Percentiles rank a stretch among this genome's conserved stretches.
phyloP scores from a whole-genome alignment of 2,329 filamentous ascomycete genomes.

The Alternaria tenuissima region DNA sequence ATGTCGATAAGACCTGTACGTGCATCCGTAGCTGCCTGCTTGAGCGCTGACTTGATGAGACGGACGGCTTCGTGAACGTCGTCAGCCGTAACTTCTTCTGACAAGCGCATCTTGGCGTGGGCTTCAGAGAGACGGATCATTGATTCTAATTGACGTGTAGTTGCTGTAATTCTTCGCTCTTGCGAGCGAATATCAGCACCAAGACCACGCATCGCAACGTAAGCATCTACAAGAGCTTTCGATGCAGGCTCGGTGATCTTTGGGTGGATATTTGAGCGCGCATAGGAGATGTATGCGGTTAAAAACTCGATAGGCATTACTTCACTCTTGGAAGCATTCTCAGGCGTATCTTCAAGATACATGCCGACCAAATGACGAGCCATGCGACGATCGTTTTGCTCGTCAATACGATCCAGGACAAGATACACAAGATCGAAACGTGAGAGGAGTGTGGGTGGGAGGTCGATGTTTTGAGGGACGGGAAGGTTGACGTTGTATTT shows the following conservation, averaged over 20 bases:
- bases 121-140: constrained; percentile 98
- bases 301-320: constrained; percentile 90
- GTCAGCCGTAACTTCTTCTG: constrained; percentile 74
- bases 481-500: constrained; percentile 96
- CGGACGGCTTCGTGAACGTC: constrained; percentile 93
- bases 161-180: constrained; percentile 97
- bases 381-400: constrained; percentile 84
- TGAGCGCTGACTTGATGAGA: constrained; percentile 91
- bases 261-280: constrained; percentile 84
- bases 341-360: constrained; percentile 94
- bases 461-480: constrained; percentile 96
- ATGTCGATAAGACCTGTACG: constrained; percentile 95
- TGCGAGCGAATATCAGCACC: constrained; percentile 75
- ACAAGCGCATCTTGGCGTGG: constrained; percentile 96
- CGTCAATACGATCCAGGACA: constrained; percentile 92
- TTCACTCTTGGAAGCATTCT: constrained; percentile 80
- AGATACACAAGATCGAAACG: constrained; percentile 98
- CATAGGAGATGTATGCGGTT: constrained; percentile 96
- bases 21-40: constrained; percentile 94
- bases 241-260: constrained; percentile 80
- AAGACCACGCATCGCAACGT: constrained; percentile 93
- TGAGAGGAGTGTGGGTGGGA: constrained; percentile 91
- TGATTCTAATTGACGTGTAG: constrained; percentile 93
- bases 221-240: constrained; percentile 83
- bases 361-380: constrained; percentile 94